Evolutionary conservation across 305 asterid genomes (phyloP), one percentile per base, ranked within the genome.

Genomic region (Fraxinus paxiana): DNA sequence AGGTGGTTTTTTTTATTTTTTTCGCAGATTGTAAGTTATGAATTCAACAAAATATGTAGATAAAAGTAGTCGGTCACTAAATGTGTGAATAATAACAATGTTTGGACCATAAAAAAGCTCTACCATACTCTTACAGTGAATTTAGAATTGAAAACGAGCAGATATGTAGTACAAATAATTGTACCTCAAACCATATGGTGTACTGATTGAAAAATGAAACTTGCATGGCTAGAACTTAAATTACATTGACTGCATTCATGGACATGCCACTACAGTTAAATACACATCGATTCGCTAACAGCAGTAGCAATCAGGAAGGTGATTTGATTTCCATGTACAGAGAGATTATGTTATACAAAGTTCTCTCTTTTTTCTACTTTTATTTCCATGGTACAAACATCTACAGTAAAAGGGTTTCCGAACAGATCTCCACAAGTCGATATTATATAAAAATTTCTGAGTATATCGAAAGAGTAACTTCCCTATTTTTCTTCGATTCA

Each of bases 321-420:
- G 12, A 54, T 54, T 17, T 17, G 72, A 22, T 65, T 24, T 9
- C 31, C 34, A 26, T 26, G 24, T 70, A 70, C 46, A 31, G 17
- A 15, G 73, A 67, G 6, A 69, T 28, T 30, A 54, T 54, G 65
- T 6, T n/a, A 24, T 30, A 70, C 38, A 31, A 59, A 26, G 34
- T 20, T 61, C 12, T 61, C 12, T 10, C 35, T 9, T 81, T 76
- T 56, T 43, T 56, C 77, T 85, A 24, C 59, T 77, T 51, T 8
- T 69, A 30, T 73, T 63, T 20, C 56, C 26, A 73, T 26, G 43
- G 61, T 73, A 26, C 78, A 67, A 77, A 6, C 38, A 37, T 75
- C 51, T 72, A 51, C 73, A 35, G 38, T 8, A 71, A 22, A 77
- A 61, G 76, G 77, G 37, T 37, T 79, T 72, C 54, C 74, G 2